These are phyloP conservation scores for Allium sativum DNA, from an alignment of 106 monocot species.

Conservation along the genomic window DNA sequence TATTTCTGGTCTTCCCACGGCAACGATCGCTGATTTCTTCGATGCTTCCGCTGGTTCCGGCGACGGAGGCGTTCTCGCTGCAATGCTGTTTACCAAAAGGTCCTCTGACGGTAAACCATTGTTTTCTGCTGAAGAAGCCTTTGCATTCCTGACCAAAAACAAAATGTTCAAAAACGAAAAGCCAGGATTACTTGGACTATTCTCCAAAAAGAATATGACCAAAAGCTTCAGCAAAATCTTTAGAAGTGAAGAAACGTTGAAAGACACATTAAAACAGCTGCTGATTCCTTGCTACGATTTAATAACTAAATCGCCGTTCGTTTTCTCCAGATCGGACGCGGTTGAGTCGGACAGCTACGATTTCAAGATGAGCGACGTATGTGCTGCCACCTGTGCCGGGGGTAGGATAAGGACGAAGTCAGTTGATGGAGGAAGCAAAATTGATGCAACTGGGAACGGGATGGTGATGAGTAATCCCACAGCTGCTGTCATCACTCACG, in stretches of 20 bases:
- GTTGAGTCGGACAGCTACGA: slow-evolving; percentile 39
- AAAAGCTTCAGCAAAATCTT: background rate
- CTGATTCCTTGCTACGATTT: slow-evolving; percentile 71
- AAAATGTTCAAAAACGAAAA: background rate
- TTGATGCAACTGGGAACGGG: slow-evolving; percentile 29
- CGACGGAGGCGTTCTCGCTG: background rate
- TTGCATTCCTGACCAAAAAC: slow-evolving; percentile 21
- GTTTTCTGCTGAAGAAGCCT: slow-evolving; percentile 27
- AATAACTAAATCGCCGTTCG: slow-evolving; percentile 35
- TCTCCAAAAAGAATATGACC: background rate
- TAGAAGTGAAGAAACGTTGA: slow-evolving; percentile 26
- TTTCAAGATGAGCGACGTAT: slow-evolving; percentile 15
- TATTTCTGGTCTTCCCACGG: no score
- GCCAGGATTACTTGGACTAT: background rate
- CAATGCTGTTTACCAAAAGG: slow-evolving; percentile 46
- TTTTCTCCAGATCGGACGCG: slow-evolving; percentile 63
- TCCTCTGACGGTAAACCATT: slow-evolving; percentile 11
- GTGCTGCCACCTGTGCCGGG: slow-evolving; percentile 19
- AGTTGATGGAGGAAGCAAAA: slow-evolving; percentile 27
- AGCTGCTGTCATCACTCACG: slow-evolving; percentile 75
- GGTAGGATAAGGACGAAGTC: slow-evolving; percentile 19
- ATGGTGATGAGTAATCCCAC: slow-evolving; percentile 58
- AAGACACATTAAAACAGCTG: slow-evolving; percentile 44
- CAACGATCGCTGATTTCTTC: no score
- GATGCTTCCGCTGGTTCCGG: no score